phyloP scores from a whole-genome alignment of 805 yeast species.

The Ogataea polymorpha region DNA sequence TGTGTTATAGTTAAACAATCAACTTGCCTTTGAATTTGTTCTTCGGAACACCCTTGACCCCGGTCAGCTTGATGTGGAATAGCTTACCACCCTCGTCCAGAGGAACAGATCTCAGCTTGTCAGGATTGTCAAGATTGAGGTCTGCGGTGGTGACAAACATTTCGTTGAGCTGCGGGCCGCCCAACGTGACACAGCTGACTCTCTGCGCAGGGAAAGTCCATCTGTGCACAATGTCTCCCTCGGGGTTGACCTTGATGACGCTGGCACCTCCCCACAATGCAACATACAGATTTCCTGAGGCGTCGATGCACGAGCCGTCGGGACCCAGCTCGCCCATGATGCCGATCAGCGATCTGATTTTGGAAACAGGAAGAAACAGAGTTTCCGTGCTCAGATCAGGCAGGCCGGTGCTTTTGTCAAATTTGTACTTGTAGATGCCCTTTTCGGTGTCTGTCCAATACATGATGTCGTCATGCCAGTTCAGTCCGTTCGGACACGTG shows the following conservation, averaged over 20 bases:
- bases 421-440: conserved; percentile 47
- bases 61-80: conserved; percentile 42
- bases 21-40: conserved; percentile 26
- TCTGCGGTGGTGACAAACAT: conserved; percentile 70
- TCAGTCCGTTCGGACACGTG: conserved; percentile 70
- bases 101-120: conserved; percentile 27
- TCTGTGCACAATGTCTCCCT: conserved; percentile 51
- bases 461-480: conserved; percentile 45
- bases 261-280: conserved; percentile 64
- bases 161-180: conserved; percentile 57
- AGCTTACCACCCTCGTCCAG: conserved; percentile 60
- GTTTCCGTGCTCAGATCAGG: conserved; percentile 34
- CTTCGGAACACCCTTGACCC: conserved; percentile 35
- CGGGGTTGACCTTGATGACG: conserved; percentile 50
- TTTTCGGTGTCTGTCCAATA: conserved; percentile 55
- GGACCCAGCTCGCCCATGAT: conserved; percentile 55
- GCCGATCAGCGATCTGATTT: conserved; percentile 12
- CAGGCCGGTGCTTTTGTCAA: conserved; percentile 30
- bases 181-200: conserved; percentile 64
- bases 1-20: conserved; percentile 14
- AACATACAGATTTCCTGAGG: conserved; percentile 52
- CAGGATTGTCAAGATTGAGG: conserved; percentile 39
- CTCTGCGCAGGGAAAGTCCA: conserved; percentile 56
- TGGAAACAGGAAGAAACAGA: conserved; percentile 34
- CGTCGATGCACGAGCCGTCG: conserved; percentile 71